A percentile compares a stretch with the other conserved stretches of the same genome.
phyloP scores from a whole-genome alignment of 1,284 basidiomycete species.

The Blastosporella zonata region DNA sequence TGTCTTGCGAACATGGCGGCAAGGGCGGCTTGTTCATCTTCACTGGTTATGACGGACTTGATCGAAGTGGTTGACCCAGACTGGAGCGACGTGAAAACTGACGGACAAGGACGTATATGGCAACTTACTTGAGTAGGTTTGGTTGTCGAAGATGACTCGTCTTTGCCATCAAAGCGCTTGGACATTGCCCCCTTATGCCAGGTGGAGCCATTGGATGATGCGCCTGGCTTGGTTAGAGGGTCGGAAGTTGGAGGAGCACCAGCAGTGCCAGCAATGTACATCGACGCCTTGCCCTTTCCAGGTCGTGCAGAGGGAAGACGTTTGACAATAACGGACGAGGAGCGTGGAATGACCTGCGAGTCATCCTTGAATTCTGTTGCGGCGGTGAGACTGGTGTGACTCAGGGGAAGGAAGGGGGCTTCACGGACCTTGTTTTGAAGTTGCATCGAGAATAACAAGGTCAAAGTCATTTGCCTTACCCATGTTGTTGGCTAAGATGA shows the following conservation, averaged over 20 bases:
- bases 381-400: not conserved
- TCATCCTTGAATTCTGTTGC: constrained; percentile 89
- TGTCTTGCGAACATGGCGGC: constrained; percentile 95
- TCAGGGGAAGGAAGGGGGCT: not conserved
- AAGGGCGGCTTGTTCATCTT: constrained; percentile 85
- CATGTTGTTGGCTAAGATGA: constrained; percentile 94
- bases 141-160: constrained; percentile 43
- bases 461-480: constrained; percentile 98
- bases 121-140: constrained; percentile 27
- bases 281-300: constrained; percentile 90
- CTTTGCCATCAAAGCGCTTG: constrained; percentile 87
- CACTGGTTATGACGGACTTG: constrained; percentile 48
- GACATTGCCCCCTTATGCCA: constrained; percentile 79
- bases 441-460: constrained; percentile 80
- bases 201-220: constrained; percentile 27
- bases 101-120: constrained; percentile 10
- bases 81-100: constrained; percentile 24
- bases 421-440: constrained; percentile 81
- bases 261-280: constrained; percentile 69
- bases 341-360: constrained; percentile 86
- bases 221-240: constrained; percentile 35
- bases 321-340: constrained; percentile 91
- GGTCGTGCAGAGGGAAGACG: constrained; percentile 82
- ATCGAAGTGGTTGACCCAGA: constrained; percentile 31
- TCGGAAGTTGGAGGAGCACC: constrained; percentile 46